Evolutionary conservation across 495 filamentous ascomycete genomes (phyloP).

Genomic region (Podospora pseudopauciseta): DNA sequence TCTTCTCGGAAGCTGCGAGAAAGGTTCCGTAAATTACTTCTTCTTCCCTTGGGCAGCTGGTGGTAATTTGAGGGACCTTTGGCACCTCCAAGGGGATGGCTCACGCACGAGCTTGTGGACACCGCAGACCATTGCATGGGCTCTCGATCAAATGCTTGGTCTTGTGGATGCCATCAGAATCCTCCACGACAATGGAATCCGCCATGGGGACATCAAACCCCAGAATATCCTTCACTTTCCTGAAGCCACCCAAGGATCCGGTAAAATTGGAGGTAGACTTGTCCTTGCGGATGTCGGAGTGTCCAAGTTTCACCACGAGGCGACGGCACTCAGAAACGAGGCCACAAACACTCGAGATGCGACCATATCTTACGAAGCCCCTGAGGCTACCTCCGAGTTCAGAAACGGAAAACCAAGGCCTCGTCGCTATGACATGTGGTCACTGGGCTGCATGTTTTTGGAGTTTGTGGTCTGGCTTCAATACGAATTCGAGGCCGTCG

Average conservation of each 20-base stretch:
- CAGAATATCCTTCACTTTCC: constrained; percentile 20
- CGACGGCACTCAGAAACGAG: neutral
- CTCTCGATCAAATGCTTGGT: constrained; percentile 22
- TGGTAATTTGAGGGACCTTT: constrained; percentile 22
- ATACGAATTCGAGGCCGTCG: constrained; percentile 21
- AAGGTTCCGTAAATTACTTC: constrained; percentile 10
- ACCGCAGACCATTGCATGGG: constrained; percentile 16
- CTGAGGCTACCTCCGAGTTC: constrained; percentile 12
- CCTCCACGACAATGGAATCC: constrained; percentile 14
- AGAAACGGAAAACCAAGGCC: constrained; percentile 11
- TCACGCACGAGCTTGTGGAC: neutral
- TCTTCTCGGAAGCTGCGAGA: constrained; percentile 15
- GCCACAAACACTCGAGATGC: constrained; percentile 15
- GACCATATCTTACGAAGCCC: constrained; percentile 18
- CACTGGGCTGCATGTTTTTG: constrained; percentile 29
- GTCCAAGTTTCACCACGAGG: constrained; percentile 11
- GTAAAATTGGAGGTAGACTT: neutral
- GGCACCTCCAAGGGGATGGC: constrained; percentile 1
- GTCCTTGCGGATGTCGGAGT: constrained; percentile 16
- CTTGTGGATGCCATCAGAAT: constrained; percentile 19
- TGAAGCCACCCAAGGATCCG: neutral
- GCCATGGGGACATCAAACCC: constrained; percentile 23
- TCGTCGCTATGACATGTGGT: constrained; percentile 30
- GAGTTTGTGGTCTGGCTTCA: constrained; percentile 27
- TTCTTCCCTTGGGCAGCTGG: constrained; percentile 22